A percentile compares a stretch with the other conserved stretches of the same genome.
phyloP scores from a whole-genome alignment of 192 early-diverging fungal species.

The Coemansia sp. region DNA sequence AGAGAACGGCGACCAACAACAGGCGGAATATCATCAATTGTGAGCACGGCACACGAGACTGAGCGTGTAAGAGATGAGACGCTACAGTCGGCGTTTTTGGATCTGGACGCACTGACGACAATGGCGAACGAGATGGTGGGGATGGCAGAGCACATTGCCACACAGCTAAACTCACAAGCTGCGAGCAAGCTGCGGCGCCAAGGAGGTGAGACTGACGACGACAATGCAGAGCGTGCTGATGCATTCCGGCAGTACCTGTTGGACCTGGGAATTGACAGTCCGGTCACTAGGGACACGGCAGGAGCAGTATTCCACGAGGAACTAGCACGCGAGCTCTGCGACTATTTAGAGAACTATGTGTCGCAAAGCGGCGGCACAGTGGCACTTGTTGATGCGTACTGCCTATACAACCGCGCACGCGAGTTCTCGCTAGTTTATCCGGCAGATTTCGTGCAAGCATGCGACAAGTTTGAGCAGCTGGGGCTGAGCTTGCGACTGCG shows the following conservation, averaged over 20 bases:
- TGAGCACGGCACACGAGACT: slow-evolving; percentile 61
- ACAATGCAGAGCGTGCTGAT: slow-evolving; percentile 23
- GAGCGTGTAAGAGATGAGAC: slow-evolving; percentile 68
- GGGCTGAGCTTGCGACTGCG: slow-evolving; percentile 73
- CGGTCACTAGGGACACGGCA: slow-evolving; percentile 87
- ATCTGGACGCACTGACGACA: slow-evolving; percentile 83
- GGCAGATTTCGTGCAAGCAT: slow-evolving; percentile 83
- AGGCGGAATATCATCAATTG: slow-evolving; percentile 49
- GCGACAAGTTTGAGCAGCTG: slow-evolving; percentile 65
- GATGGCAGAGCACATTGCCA: slow-evolving; percentile 55
- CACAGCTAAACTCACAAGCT: slow-evolving; percentile 49
- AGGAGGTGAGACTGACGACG: slow-evolving; percentile 33
- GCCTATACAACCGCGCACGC: slow-evolving; percentile 91
- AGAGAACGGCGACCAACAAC: slow-evolving; percentile 18
- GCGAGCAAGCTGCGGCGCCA: slow-evolving; percentile 36
- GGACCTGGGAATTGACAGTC: slow-evolving; percentile 88
- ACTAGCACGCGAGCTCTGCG: slow-evolving; percentile 80
- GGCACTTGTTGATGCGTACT: slow-evolving; percentile 87
- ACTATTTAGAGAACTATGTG: slow-evolving; percentile 74
- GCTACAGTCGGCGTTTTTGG: slow-evolving; percentile 80
- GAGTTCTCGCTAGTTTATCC: slow-evolving; percentile 89
- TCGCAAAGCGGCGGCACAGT: slow-evolving; percentile 69
- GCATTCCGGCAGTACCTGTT: slow-evolving; percentile 64
- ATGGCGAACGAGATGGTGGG: slow-evolving; percentile 88
- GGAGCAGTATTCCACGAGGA: slow-evolving; percentile 87